A percentile compares a stretch with the other conserved stretches of the same genome.
Evolutionary conservation across 1,139 yeast species (phyloP).

Genomic region (Saccharomyces hybrid): DNA sequence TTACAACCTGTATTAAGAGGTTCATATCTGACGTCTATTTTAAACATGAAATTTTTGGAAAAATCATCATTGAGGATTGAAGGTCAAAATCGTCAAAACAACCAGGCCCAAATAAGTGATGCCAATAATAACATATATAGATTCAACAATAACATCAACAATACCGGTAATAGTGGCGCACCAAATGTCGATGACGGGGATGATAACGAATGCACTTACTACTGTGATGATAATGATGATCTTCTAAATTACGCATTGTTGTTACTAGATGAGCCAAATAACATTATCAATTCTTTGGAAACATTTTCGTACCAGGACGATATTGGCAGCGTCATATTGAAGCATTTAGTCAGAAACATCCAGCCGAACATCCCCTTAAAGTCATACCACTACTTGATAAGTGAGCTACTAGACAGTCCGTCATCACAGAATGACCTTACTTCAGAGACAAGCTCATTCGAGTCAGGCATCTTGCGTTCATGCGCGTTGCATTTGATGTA

Average conservation of each 20-base stretch:
- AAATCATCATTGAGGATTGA: constrained; percentile 10
- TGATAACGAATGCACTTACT: constrained; percentile 3
- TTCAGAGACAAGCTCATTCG: constrained; percentile 10
- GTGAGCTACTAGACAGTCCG: constrained; percentile 19
- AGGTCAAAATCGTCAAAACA: constrained; percentile 7
- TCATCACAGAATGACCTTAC: not conserved
- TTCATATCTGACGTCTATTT: constrained; percentile 61
- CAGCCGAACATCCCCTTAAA: constrained; percentile 28
- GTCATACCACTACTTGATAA: constrained; percentile 25
- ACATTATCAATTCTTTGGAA: constrained; percentile 63
- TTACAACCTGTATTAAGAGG: constrained; percentile 64
- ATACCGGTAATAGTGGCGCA: constrained; percentile 11
- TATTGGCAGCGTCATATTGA: constrained; percentile 24
- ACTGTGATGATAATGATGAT: constrained; percentile 30
- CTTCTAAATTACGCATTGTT: constrained; percentile 49
- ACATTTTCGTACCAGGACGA: constrained; percentile 37
- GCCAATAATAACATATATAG: constrained; percentile 14
- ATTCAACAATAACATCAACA: constrained; percentile 20
- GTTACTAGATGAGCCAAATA: constrained; percentile 69
- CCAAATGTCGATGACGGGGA: constrained; percentile 25
- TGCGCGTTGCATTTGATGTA: constrained; percentile 79
- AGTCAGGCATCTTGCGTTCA: constrained; percentile 43
- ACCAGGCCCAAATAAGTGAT: constrained; percentile 12
- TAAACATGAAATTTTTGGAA: constrained; percentile 32
- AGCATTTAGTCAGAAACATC: constrained; percentile 25